These are phyloP conservation scores for Phytophthora crassamura DNA, from an alignment of 352 stramenopile genomes.

Conservation along the genomic window DNA sequence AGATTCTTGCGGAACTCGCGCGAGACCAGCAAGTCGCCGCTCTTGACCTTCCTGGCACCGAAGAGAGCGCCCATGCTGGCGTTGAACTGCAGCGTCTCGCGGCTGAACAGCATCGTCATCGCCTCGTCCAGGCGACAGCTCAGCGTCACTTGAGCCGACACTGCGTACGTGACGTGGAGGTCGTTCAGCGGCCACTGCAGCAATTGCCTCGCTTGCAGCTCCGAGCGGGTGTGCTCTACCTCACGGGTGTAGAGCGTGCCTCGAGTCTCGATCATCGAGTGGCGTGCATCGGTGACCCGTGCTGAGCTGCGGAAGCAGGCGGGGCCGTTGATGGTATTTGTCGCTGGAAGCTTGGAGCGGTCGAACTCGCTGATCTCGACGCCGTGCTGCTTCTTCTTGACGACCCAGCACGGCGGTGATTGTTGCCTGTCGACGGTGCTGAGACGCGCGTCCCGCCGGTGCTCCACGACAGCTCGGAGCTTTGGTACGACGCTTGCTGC, in stretches of 20 bases:
- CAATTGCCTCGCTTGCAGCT: constrained; percentile 29
- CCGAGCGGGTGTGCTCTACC: constrained; percentile 22
- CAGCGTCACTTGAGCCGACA: constrained; percentile 60
- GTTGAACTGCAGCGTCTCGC: constrained; percentile 59
- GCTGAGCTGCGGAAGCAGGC: constrained; percentile 23
- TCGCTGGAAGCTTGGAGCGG: constrained; percentile 33
- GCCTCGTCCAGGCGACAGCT: constrained; percentile 62
- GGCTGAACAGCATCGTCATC: constrained; percentile 69
- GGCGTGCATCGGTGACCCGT: constrained; percentile 13
- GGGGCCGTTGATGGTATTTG: constrained; percentile 9
- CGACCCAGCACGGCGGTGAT: constrained; percentile 35
- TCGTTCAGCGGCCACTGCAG: constrained; percentile 51
- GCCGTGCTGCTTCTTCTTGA: constrained; percentile 51
- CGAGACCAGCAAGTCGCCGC: constrained; percentile 56
- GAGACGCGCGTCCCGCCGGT: constrained; percentile 21
- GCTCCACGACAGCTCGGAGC: constrained; percentile 41
- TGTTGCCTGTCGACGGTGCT: constrained; percentile 16
- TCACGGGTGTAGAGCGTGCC: constrained; percentile 27
- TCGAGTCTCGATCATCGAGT: constrained; percentile 41
- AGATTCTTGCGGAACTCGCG: constrained; percentile 42
- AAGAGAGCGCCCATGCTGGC: constrained; percentile 67
- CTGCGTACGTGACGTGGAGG: constrained; percentile 58
- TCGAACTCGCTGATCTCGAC: constrained; percentile 63
- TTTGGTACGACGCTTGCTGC: constrained; percentile 44
- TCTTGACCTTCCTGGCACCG: constrained; percentile 57